Conservation (phyloP, 2,329 filamentous ascomycete genomes). For the Volutella citrinella region DNA sequence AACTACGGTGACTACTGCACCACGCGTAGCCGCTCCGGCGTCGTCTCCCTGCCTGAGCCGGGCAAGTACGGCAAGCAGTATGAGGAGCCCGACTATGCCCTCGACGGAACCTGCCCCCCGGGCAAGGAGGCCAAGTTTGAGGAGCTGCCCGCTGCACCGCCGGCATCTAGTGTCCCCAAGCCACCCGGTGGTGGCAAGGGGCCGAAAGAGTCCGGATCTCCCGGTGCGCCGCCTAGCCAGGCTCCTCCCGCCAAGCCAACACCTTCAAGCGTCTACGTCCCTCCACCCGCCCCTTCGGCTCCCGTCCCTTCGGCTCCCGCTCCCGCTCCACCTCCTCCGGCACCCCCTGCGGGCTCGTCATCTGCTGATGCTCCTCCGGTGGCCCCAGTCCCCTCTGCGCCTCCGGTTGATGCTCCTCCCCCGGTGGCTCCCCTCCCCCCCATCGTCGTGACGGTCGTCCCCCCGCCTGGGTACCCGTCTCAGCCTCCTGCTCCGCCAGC, state of each 20-base stretch:
- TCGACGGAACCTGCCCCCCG: constrained; percentile 15
- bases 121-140: constrained; percentile 19
- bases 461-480: too few species aligned
- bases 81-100: constrained; percentile 9
- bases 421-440: too few species aligned
- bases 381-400: too few species aligned
- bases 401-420: too few species aligned
- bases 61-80: constrained; percentile 21
- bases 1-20: constrained; percentile 25
- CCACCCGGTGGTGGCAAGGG: background rate
- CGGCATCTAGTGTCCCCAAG: background rate
- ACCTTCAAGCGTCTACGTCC: background rate
- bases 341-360: too few species aligned
- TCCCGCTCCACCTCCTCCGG: too few species aligned
- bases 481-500: constrained; percentile 1
- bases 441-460: too few species aligned
- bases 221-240: too few species aligned
- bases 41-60: constrained; percentile 23
- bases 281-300: background rate
- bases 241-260: constrained; percentile 2
- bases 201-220: too few species aligned
- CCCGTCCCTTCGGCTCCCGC: constrained; percentile 3
- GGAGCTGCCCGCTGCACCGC: constrained; percentile 10
- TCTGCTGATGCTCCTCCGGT: too few species aligned
- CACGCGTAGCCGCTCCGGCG: constrained; percentile 13